phyloP scores from a whole-genome alignment of 1,284 basidiomycete species.

The Malassezia furfur region DNA sequence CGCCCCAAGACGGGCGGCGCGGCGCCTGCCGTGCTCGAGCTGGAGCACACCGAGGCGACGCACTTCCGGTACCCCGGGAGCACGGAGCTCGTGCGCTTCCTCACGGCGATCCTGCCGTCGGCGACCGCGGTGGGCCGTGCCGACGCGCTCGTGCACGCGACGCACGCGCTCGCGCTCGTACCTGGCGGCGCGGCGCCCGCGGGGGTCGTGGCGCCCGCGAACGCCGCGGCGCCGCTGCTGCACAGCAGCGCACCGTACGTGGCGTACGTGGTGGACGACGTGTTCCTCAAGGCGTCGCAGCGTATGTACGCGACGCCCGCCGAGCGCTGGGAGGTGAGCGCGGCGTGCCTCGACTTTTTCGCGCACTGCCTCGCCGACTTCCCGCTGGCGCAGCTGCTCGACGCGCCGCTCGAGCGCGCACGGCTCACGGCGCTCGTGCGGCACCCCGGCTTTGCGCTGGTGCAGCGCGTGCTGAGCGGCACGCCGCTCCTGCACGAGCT shows the following conservation, averaged over 20 bases:
- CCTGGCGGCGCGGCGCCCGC: slow-evolving; percentile 10
- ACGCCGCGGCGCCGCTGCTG: slow-evolving; percentile 15
- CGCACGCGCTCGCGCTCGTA: slow-evolving; percentile 2
- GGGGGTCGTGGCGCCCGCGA: not conserved
- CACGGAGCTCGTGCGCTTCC: slow-evolving; percentile 72
- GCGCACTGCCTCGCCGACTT: slow-evolving; percentile 73
- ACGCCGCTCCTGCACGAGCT: slow-evolving; percentile 63
- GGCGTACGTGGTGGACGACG: slow-evolving; percentile 76
- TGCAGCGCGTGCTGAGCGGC: slow-evolving; percentile 67
- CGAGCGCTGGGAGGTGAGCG: slow-evolving; percentile 79
- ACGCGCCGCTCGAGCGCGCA: slow-evolving; percentile 27
- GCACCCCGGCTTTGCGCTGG: slow-evolving; percentile 81
- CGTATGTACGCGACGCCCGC: slow-evolving; percentile 66
- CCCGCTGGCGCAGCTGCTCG: slow-evolving; percentile 53
- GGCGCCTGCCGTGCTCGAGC: slow-evolving; percentile 52
- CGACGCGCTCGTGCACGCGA: slow-evolving; percentile 19
- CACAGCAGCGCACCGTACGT: slow-evolving; percentile 55
- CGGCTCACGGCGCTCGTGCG: slow-evolving; percentile 49
- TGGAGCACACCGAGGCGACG: slow-evolving; percentile 74
- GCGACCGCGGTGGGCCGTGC: slow-evolving; percentile 1
- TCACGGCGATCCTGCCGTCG: slow-evolving; percentile 57
- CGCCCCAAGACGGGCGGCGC: slow-evolving; percentile 19
- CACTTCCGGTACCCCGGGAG: slow-evolving; percentile 74
- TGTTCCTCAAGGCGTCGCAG: slow-evolving; percentile 56
- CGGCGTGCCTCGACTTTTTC: slow-evolving; percentile 72